Conservation (phyloP, 495 filamentous ascomycete genomes). For the Penicillium lividum region DNA sequence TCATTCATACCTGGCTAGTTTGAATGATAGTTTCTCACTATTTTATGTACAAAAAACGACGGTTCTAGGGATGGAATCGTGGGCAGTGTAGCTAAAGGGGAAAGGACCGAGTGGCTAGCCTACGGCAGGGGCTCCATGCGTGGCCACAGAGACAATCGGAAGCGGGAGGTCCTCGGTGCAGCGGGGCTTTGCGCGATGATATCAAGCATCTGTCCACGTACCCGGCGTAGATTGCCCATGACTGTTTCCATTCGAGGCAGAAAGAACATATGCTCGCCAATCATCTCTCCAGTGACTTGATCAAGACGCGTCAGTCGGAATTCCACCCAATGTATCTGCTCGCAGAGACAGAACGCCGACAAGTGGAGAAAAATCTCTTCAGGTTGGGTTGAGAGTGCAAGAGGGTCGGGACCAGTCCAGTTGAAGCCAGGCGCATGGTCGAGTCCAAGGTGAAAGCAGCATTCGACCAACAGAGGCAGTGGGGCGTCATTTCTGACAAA, state of each 20-base stretch:
- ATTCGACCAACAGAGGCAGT: conserved; percentile 6
- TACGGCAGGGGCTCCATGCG: conserved; percentile 5
- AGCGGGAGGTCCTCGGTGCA: neutral
- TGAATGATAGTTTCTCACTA: neutral
- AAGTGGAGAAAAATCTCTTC: conserved; percentile 11
- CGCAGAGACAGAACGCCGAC: conserved; percentile 6
- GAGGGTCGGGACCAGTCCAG: conserved; percentile 11
- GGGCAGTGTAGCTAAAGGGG: neutral
- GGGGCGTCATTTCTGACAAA: neutral
- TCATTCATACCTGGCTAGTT: neutral
- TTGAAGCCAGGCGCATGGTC: conserved; percentile 4
- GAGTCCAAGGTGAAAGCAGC: conserved; percentile 2
- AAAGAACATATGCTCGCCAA: conserved; percentile 15
- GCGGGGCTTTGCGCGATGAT: conserved; percentile 4
- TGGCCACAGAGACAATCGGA: conserved; percentile 8
- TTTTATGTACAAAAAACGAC: neutral
- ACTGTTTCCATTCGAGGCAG: conserved; percentile 10
- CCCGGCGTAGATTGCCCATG: conserved; percentile 10
- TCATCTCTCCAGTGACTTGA: neutral
- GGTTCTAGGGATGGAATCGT: neutral
- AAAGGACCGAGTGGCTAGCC: neutral
- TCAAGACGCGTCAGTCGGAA: conserved; percentile 5
- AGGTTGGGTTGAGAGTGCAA: conserved; percentile 5
- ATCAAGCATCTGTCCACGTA: conserved; percentile 6
- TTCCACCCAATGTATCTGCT: conserved; percentile 11